These are phyloP conservation scores for Pichia californica DNA, from an alignment of 805 yeast genomes.

Conservation along the genomic window DNA sequence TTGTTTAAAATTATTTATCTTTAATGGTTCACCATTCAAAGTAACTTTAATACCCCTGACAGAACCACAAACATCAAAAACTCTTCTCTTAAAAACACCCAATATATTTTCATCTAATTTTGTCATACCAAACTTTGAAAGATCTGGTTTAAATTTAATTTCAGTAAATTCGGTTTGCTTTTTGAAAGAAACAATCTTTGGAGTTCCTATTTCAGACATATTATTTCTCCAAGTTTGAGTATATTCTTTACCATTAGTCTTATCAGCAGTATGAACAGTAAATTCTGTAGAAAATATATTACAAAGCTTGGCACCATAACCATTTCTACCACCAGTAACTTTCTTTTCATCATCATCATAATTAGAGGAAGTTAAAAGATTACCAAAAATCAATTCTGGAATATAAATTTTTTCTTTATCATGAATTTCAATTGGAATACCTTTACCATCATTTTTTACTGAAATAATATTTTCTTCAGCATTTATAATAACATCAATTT, in stretches of 20 bases:
- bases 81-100: constrained; percentile 86
- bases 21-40: constrained; percentile 67
- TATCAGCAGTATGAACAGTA: constrained; percentile 83
- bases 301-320: constrained; percentile 96
- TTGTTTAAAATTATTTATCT: constrained; percentile 68
- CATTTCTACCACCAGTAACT: constrained; percentile 98
- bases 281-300: constrained; percentile 91
- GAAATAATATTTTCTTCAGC: constrained; percentile 67
- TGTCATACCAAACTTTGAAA: constrained; percentile 80
- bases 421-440: constrained; percentile 93
- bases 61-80: constrained; percentile 91
- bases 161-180: constrained; percentile 74
- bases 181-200: constrained; percentile 57
- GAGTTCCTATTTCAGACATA: constrained; percentile 73
- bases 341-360: constrained; percentile 93
- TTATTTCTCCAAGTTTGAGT: constrained; percentile 82
- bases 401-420: constrained; percentile 86
- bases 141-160: constrained; percentile 83
- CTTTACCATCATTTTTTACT: constrained; percentile 88
- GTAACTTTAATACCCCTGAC: constrained; percentile 74
- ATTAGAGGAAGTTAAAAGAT: constrained; percentile 88
- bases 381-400: constrained; percentile 95
- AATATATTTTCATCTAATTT: constrained; percentile 73
- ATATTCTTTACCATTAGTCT: constrained; percentile 52
- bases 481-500: constrained; percentile 75